Percentiles rank a stretch among this genome's conserved stretches.
Conservation (phyloP, 1,284 basidiomycete genomes). For the Lentinula novae-zelandiae region DNA sequence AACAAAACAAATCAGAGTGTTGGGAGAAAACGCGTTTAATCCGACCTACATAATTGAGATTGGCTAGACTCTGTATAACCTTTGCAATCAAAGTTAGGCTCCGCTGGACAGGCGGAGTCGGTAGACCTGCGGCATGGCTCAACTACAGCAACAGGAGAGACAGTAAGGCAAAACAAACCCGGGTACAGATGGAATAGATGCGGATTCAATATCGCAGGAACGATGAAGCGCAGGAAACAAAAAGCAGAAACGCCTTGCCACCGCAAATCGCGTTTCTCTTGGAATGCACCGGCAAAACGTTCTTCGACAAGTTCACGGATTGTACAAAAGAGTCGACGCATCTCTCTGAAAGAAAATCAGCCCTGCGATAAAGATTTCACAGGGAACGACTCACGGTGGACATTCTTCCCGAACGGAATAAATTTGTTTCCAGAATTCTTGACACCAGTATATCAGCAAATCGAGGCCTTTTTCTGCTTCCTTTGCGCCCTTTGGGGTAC, state of each 20-base stretch:
- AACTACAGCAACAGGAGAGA: constrained; percentile 49
- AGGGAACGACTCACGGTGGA: constrained; percentile 54
- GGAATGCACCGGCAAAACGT: constrained; percentile 44
- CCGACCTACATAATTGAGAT: constrained; percentile 64
- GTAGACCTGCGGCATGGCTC: constrained; percentile 48
- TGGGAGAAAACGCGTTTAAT: background rate
- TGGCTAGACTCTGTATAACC: constrained; percentile 77
- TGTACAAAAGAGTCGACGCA: constrained; percentile 68
- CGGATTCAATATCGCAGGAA: constrained; percentile 75
- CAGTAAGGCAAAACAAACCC: constrained; percentile 39
- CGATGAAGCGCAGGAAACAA: constrained; percentile 81
- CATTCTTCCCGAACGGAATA: constrained; percentile 69
- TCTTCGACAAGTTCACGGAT: constrained; percentile 70
- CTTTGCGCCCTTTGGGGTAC: constrained; percentile 53
- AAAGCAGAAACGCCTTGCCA: constrained; percentile 84
- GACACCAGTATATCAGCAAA: constrained; percentile 70
- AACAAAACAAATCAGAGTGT: background rate
- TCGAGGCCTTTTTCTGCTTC: constrained; percentile 69
- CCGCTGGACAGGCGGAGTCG: constrained; percentile 59
- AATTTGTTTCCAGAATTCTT: constrained; percentile 74
- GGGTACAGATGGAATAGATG: constrained; percentile 72
- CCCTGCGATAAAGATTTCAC: background rate
- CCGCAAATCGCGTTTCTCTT: constrained; percentile 53
- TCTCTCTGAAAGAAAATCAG: constrained; percentile 48
- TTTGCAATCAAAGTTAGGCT: constrained; percentile 77